phyloP scores from a whole-genome alignment of 805 yeast genomes.

The Hanseniaspora meyeri region DNA sequence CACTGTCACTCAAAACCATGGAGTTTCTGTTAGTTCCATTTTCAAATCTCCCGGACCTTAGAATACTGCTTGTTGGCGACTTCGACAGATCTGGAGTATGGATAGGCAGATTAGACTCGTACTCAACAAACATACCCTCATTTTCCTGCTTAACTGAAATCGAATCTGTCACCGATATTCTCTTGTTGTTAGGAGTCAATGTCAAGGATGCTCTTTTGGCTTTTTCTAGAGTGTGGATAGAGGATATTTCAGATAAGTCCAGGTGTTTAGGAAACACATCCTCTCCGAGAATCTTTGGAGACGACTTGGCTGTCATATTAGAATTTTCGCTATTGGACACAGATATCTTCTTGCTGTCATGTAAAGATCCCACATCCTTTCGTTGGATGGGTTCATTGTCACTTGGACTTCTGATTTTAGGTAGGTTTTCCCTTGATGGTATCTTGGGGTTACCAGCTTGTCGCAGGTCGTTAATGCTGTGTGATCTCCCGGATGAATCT shows the following conservation, averaged over 20 bases:
- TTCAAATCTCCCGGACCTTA: conserved; percentile 27
- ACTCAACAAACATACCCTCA: conserved; percentile 40
- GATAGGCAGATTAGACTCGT: conserved; percentile 20
- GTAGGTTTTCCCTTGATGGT: background rate
- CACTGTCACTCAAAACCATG: conserved; percentile 11
- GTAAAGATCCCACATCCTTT: conserved; percentile 5
- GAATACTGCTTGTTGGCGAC: conserved; percentile 30
- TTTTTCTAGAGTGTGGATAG: conserved; percentile 54
- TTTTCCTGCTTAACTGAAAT: conserved; percentile 31
- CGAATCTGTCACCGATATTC: conserved; percentile 22
- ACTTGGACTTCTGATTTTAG: background rate
- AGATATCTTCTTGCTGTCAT: background rate
- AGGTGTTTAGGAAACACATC: conserved; percentile 61
- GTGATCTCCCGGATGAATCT: background rate
- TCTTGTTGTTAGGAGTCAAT: conserved; percentile 16
- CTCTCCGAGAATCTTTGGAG: conserved; percentile 35
- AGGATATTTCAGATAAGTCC: conserved; percentile 56
- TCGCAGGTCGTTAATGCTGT: background rate
- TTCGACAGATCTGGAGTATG: conserved; percentile 29
- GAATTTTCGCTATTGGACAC: conserved; percentile 1
- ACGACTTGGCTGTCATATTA: conserved; percentile 7
- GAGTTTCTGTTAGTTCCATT: conserved; percentile 9
- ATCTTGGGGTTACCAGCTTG: background rate
- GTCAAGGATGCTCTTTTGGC: conserved; percentile 43
- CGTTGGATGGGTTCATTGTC: conserved; percentile 1